phyloP scores from a whole-genome alignment of 257 asterid genomes.

The Petunia secreta region DNA sequence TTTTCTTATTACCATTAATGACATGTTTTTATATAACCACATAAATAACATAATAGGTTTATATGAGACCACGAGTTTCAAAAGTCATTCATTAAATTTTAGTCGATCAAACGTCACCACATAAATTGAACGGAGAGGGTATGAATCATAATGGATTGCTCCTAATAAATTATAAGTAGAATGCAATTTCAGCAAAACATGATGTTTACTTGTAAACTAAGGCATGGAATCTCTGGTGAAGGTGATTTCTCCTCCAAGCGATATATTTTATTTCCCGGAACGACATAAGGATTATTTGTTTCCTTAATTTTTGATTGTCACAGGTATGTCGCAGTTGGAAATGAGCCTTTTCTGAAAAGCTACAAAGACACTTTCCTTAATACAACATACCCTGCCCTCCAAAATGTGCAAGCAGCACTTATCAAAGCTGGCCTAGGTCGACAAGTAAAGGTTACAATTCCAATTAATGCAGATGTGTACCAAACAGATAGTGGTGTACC shows the following conservation, averaged over 20 bases:
- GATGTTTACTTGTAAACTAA: not conserved
- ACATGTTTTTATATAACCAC: too few species aligned
- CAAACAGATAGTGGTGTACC: conserved; percentile 38
- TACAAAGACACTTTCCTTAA: conserved; percentile 41
- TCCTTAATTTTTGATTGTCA: too few species aligned
- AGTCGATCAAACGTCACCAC: too few species aligned
- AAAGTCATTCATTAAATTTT: not conserved
- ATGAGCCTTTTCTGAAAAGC: conserved; percentile 45
- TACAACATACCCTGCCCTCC: conserved; percentile 40
- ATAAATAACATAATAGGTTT: too few species aligned
- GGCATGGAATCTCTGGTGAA: not conserved
- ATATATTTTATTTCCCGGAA: too few species aligned
- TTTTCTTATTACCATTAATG: too few species aligned
- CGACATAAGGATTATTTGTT: too few species aligned
- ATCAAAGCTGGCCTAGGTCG: conserved; percentile 50
- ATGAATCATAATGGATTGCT: too few species aligned
- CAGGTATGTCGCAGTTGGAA: conserved; percentile 63
- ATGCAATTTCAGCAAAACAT: not conserved
- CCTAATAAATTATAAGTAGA: not conserved
- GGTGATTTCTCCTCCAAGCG: conserved; percentile 6
- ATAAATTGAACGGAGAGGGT: too few species aligned
- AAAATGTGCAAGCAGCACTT: conserved; percentile 50
- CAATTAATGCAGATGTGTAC: conserved; percentile 54
- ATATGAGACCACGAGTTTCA: not conserved
- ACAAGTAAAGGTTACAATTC: conserved; percentile 48